Evolutionary conservation across 108 stramenopile species (phyloP).

Genomic region (Nitzschia sp.): DNA sequence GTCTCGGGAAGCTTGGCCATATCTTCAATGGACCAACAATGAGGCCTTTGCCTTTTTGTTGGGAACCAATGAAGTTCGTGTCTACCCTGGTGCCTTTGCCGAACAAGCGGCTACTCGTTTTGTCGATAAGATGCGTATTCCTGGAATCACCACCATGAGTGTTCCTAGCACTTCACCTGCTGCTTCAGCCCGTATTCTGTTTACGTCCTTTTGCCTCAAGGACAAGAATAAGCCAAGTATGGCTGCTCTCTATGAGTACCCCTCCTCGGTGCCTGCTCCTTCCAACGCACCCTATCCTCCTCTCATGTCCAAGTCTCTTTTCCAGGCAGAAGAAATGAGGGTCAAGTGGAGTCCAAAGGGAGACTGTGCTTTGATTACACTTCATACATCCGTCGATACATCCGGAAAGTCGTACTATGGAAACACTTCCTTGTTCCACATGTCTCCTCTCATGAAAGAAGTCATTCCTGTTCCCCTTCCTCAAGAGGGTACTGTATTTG

Average conservation of each 20-base stretch:
- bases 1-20: conserved; percentile 74
- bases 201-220: conserved; percentile 84
- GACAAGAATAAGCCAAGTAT: conserved; percentile 88
- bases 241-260: conserved; percentile 68
- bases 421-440: conserved; percentile 81
- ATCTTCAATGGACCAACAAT: conserved; percentile 89
- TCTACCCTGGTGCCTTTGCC: conserved; percentile 55
- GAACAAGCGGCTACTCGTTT: conserved; percentile 31
- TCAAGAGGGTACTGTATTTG: conserved; percentile 74
- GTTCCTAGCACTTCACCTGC: conserved; percentile 39
- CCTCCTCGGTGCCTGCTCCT: conserved; percentile 5
- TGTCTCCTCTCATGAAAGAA: conserved; percentile 54
- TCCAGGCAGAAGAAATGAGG: conserved; percentile 73
- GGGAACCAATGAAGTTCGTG: conserved; percentile 71
- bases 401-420: conserved; percentile 95
- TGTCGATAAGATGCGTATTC: conserved; percentile 59
- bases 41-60: conserved; percentile 70
- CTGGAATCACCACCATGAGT: conserved; percentile 54
- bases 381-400: conserved; percentile 90
- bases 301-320: conserved; percentile 70
- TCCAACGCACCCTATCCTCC: conserved; percentile 42
- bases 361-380: conserved; percentile 71
- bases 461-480: conserved; percentile 71
- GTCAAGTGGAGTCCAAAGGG: conserved; percentile 79
- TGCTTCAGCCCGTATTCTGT: conserved; percentile 28